Conservation (phyloP, 108 stramenopile species). For the Poteriospumella lacustris region DNA sequence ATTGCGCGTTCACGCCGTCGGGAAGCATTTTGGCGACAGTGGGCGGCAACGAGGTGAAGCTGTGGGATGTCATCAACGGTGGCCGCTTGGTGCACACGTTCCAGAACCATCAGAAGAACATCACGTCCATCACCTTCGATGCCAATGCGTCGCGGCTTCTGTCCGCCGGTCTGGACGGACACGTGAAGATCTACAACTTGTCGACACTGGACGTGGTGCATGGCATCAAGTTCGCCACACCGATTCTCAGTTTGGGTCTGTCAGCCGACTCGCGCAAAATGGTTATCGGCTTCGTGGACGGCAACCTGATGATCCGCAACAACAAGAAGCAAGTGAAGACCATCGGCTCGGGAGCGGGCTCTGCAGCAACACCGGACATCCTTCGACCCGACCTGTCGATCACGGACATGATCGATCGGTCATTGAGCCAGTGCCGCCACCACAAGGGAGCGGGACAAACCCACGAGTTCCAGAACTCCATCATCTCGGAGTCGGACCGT, state of each 20-base stretch:
- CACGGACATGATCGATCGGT: constrained; percentile 39
- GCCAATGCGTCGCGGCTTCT: constrained; percentile 28
- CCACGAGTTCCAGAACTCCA: neutral
- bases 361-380: neutral
- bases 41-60: constrained; percentile 14
- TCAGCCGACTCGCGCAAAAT: constrained; percentile 14
- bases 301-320: constrained; percentile 24
- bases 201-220: constrained; percentile 31
- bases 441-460: constrained; percentile 14
- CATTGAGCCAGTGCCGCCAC: neutral
- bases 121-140: constrained; percentile 34
- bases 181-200: constrained; percentile 37
- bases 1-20: neutral
- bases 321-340: neutral
- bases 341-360: constrained; percentile 18
- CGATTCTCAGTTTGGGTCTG: constrained; percentile 28
- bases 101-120: constrained; percentile 38
- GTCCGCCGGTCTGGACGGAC: constrained; percentile 36
- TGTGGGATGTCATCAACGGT: constrained; percentile 39
- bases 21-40: constrained; percentile 24
- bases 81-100: constrained; percentile 29
- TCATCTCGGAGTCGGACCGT: neutral
- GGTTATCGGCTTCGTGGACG: constrained; percentile 27
- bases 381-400: neutral
- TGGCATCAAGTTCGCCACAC: neutral